Evolutionary conservation across 2,329 filamentous ascomycete genomes (phyloP), one percentile per base, ranked within the genome.

Genomic region (Rasamsonia emersonii): DNA sequence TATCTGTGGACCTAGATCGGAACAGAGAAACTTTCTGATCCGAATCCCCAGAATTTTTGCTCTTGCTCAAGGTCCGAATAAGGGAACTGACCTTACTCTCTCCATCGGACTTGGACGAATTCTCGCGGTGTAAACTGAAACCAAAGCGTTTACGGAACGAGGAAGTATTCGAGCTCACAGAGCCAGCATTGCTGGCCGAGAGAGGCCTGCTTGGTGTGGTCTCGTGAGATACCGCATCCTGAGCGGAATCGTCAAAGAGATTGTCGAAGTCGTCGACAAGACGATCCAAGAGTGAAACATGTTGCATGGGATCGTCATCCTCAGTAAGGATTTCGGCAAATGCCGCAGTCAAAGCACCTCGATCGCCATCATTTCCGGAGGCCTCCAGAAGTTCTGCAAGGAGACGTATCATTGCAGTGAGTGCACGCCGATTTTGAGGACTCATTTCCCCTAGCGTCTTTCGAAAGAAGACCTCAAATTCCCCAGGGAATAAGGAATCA

Each of bases 31-130:
- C 75, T 53, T 77, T 84, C 3, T 82, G 79, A 79, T 84, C 45
- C 66, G 77, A 33, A 66, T 76, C 39, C 6, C 18, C 70, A 60
- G 45, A 72, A 61, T 33, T 80, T 71, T 65, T 71, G 59, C 62
- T 85, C 64, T 93, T 94, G 67, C 86, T 93, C 43, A 94, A 64
- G n/a, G 77, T 88, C 34, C 86, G 77, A 77, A 86, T 86, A 14
- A 94, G 77, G 0, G 85, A 89, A 24, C 78, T 70, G 21, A 84
- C 76, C 43, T 75, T 74, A 25, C 85, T 82, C 25, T 76, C 65
- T 23, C 75, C 73, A 35, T 79, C 73, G 14, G 70, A 73, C 54
- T 81, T 89, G 27, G 36, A 28, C 64, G 82, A 86, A 49, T 83
- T 86, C 46, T 91, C 82, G 34, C 84, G 75, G 23, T 85, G 70